Base-by-base conservation (phyloP, 1,284 basidiomycete genomes). In the Phellopilus nigrolimitatus region DNA sequence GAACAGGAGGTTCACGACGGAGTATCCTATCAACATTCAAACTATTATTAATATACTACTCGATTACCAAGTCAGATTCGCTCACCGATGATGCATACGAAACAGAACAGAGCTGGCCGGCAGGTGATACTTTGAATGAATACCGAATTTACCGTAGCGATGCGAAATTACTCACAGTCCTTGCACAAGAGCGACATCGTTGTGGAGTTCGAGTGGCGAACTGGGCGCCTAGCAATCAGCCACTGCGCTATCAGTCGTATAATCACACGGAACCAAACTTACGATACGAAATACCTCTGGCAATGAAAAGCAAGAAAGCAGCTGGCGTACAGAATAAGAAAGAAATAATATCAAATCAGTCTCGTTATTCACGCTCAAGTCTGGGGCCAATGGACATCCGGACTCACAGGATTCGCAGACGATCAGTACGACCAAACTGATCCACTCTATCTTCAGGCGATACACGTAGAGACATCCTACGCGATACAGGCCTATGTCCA, bases 361-460 rank as follows among this genome's bases (percentile, higher is more conserved):
- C 2, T 31, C 4, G 41, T 6, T 21, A 9, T 2, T n/a, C 10
- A 33, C n/a, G 13, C 6, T n/a, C 28, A 27, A 13, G 3, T 6
- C 5, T 21, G 17, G 31, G 39, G 17, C 17, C 31, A 13, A 34
- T 17, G 21, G 10, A 9, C 9, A 12, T 12, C 28, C 28, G 12
- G 13, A 24, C 31, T 30, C 31, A 49, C 48, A 19, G n/a, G 48
- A 42, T 31, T 49, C 48, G 22, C 48, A 49, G 8, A 42, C 27
- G 4, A 49, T 49, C 5, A 49, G 48, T 13, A 33, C 21, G 13
- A 43, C 48, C 19, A 49, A 17, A n/a, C 48, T 49, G 21, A 49
- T 24, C 48, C 48, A 49, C 15, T 49, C 39, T 2, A 42, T 43
- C 17, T 36, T 33, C n/a, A 49, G 48, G 21, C 48, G 39, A 42